Conservation (phyloP, 2,329 filamentous ascomycete species). For the Fusarium redolens region DNA sequence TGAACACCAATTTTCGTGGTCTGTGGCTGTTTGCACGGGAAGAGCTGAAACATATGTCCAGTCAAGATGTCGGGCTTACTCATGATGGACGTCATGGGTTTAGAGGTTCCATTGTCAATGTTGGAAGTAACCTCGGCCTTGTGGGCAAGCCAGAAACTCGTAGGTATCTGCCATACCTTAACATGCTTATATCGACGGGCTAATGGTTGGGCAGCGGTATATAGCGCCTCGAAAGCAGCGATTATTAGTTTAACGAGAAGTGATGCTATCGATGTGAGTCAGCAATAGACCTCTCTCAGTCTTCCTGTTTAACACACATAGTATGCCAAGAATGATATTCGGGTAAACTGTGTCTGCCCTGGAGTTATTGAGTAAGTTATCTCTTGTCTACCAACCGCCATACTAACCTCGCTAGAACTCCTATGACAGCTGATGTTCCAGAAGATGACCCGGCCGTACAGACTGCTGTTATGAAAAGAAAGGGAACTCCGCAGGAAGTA, state of each 20-base stretch:
- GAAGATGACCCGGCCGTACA: constrained; percentile 49
- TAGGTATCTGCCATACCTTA: constrained; percentile 37
- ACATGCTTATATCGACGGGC: rapidly evolving
- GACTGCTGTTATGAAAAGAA: constrained; percentile 52
- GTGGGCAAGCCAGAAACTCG: constrained; percentile 55
- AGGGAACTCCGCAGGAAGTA: constrained; percentile 58
- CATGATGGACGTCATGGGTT: constrained; percentile 55
- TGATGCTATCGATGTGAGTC: constrained; percentile 58
- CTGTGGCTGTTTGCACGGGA: constrained; percentile 58
- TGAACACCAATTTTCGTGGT: constrained; percentile 57
- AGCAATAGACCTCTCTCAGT: too few species aligned
- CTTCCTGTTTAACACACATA: constrained; percentile 19
- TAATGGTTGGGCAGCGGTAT: constrained; percentile 46
- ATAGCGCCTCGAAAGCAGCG: constrained; percentile 59
- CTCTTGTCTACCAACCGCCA: too few species aligned
- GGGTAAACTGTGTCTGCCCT: constrained; percentile 60
- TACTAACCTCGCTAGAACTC: constrained; percentile 47
- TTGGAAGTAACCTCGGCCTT: constrained; percentile 57
- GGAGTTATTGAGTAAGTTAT: constrained; percentile 55
- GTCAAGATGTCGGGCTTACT: constrained; percentile 54
- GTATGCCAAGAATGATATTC: constrained; percentile 58
- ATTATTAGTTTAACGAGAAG: constrained; percentile 57
- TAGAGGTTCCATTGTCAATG: constrained; percentile 58
- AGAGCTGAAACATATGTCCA: constrained; percentile 56
- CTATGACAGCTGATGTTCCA: constrained; percentile 55